Percentiles rank a stretch among this genome's conserved stretches.
phyloP scores from a whole-genome alignment of 2,329 filamentous ascomycete genomes.

The Xylaria sp. region DNA sequence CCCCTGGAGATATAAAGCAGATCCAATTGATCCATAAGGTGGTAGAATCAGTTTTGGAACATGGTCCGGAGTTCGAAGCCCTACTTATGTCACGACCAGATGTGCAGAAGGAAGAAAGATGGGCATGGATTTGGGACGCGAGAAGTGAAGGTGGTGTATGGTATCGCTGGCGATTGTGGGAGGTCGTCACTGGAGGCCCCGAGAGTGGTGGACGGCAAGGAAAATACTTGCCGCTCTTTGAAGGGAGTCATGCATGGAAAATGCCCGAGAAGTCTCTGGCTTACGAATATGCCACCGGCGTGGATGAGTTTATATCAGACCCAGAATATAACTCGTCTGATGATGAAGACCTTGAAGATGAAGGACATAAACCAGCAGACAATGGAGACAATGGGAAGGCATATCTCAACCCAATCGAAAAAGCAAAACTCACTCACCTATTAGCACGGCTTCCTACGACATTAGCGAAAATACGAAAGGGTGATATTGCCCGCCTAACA shows the following conservation, averaged over 20 bases:
- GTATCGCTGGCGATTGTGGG: conserved; percentile 93
- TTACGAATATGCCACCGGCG: conserved; percentile 80
- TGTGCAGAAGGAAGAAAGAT: conserved; percentile 87
- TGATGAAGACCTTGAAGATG: conserved; percentile 77
- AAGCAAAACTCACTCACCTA: conserved; percentile 84
- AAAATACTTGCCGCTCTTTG: conserved; percentile 75
- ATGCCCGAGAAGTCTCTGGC: conserved; percentile 76
- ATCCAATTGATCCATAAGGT: conserved; percentile 88
- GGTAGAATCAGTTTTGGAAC: conserved; percentile 79
- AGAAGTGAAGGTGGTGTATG: conserved; percentile 82
- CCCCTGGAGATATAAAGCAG: conserved; percentile 80
- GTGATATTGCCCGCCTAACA: conserved; percentile 86
- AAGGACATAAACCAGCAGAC: conserved; percentile 58
- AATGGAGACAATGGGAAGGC: conserved; percentile 60
- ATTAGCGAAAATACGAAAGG: conserved; percentile 78
- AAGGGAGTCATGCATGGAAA: conserved; percentile 81
- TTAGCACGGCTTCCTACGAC: conserved; percentile 83
- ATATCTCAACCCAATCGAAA: conserved; percentile 84
- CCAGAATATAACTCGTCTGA: conserved; percentile 88
- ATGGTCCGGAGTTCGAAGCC: conserved; percentile 90
- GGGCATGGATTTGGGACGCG: conserved; percentile 94
- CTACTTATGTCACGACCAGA: conserved; percentile 87
- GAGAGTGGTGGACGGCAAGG: conserved; percentile 55
- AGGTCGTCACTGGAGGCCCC: conserved; percentile 76
- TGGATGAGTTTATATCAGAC: conserved; percentile 85